Percentiles rank a stretch among this genome's conserved stretches.
Evolutionary conservation across 495 filamentous ascomycete genomes (phyloP).

Genomic region (Glonium stellatum): DNA sequence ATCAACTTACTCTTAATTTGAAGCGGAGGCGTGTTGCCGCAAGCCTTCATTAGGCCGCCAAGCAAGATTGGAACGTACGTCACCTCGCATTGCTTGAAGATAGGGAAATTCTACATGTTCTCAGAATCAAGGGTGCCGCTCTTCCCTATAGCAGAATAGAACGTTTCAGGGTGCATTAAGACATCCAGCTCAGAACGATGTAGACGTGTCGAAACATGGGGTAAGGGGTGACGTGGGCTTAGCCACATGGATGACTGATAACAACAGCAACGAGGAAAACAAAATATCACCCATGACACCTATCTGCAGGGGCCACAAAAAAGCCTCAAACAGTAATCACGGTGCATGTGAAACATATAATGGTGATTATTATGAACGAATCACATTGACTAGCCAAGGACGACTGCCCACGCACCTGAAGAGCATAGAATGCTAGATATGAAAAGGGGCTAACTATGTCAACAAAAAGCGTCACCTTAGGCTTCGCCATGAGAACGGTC

Average conservation of each 20-base stretch:
- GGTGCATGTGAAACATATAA: background rate
- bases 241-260: background rate
- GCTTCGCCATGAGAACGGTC: slow-evolving; percentile 30
- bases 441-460: slow-evolving; percentile 67
- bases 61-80: slow-evolving; percentile 64
- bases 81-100: slow-evolving; percentile 54
- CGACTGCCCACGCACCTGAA: slow-evolving; percentile 42
- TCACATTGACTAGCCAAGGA: background rate
- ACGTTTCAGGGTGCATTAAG: background rate
- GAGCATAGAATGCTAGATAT: slow-evolving; percentile 59
- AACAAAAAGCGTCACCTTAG: slow-evolving; percentile 59
- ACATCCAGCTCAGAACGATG: background rate
- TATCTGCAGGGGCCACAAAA: background rate
- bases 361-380: background rate
- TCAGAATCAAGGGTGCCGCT: background rate
- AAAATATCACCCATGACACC: no score
- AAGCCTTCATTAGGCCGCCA: slow-evolving; percentile 61
- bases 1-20: slow-evolving; percentile 55
- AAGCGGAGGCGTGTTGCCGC: slow-evolving; percentile 57
- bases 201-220: background rate
- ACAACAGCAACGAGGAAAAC: background rate
- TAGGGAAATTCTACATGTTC: slow-evolving; percentile 48
- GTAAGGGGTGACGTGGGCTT: background rate
- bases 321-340: background rate
- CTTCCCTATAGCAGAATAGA: background rate